Base-by-base conservation (phyloP, 2,329 filamentous ascomycete species). In the Dendryphion nanum region DNA sequence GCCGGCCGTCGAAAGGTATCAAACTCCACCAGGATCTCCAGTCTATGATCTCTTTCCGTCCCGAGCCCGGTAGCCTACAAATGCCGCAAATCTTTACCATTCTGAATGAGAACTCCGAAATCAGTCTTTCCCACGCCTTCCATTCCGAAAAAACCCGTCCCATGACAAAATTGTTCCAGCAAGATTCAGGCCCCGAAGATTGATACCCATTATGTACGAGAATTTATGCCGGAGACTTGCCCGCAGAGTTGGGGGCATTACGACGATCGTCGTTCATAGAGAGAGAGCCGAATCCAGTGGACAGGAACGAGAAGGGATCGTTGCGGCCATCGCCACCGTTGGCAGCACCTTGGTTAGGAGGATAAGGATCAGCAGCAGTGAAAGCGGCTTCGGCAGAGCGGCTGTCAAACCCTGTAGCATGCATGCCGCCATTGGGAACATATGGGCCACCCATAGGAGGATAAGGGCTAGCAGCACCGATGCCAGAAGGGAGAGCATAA, bases 371-470 rank as follows among this genome's bases (percentile, higher is more conserved):
- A 26, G 88, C 89, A 28, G 86, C 87, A 62, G 88, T 87, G 75
- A 98, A 98, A 18, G 93, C 91, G 44, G 89, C 89, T 71, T 97
- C 91, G 13, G 91, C 89, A 46, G 89, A 86, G 47, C 90, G 87
- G 73, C 89, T 94, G 62, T 95, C 90, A 59, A 98, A 97, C 10
- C 89, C 86, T 29, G 86, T 86, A 17, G 86, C 86, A 67, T 93
- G 89, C 53, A 89, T 84, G 36, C 83, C 82, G 26, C 83, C 85
- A 38, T 82, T 83, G 30, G 86, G 84, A 41, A 83, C 83, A 53
- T 83, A 95, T 55, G 89, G 86, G 24, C 85, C 87, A 29, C 61
- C 63, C 69, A 96, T 80, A 2, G 87, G 75, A 36, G 87, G 85
- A 59, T 95, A 96, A 2, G 83, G 83, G 40, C 82, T 85, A 23